phyloP scores from a whole-genome alignment of 257 asterid species.

The Lithospermum erythrorhizon region DNA sequence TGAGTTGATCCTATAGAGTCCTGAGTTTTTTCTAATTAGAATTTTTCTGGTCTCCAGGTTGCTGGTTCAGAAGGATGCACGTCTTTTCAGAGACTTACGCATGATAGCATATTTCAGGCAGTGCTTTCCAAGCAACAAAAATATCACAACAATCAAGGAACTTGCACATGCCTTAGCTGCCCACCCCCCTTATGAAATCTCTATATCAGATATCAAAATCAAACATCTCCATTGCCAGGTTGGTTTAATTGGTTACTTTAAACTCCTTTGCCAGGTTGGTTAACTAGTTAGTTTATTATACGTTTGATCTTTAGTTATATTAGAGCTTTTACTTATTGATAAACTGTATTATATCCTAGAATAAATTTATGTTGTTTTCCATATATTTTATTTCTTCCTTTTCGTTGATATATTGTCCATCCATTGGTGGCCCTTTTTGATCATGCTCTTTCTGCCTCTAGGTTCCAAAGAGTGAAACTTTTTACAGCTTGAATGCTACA shows the following conservation, averaged over 20 bases:
- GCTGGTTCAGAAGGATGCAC: slow-evolving; percentile 54
- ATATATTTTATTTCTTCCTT: slow-evolving; percentile 2
- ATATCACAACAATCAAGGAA: slow-evolving; percentile 59
- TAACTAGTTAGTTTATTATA: slow-evolving; percentile 1
- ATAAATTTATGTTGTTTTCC: slow-evolving; percentile 3
- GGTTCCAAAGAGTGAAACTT: slow-evolving; percentile 58
- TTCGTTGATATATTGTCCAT: slow-evolving; percentile 1
- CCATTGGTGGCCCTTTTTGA: slow-evolving; percentile 2
- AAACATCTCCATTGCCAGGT: slow-evolving; percentile 87
- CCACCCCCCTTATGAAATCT: slow-evolving; percentile 69
- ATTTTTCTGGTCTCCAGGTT: slow-evolving; percentile 31
- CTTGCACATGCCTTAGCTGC: slow-evolving; percentile 74
- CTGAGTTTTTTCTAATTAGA: not conserved
- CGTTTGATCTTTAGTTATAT: no score
- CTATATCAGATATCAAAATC: slow-evolving; percentile 50
- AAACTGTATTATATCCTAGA: not conserved
- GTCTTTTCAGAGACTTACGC: slow-evolving; percentile 57
- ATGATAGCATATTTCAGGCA: slow-evolving; percentile 83
- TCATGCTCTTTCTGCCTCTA: slow-evolving; percentile 23
- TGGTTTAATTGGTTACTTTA: slow-evolving; percentile 18
- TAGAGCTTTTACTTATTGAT: no score
- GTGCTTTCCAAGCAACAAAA: slow-evolving; percentile 56
- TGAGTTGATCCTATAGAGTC: not conserved
- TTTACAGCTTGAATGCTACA: slow-evolving; percentile 84
- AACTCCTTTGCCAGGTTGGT: slow-evolving; percentile 72